These are phyloP conservation scores for Globisporangium emineosum DNA, from an alignment of 352 stramenopile species.

Conservation along the genomic window DNA sequence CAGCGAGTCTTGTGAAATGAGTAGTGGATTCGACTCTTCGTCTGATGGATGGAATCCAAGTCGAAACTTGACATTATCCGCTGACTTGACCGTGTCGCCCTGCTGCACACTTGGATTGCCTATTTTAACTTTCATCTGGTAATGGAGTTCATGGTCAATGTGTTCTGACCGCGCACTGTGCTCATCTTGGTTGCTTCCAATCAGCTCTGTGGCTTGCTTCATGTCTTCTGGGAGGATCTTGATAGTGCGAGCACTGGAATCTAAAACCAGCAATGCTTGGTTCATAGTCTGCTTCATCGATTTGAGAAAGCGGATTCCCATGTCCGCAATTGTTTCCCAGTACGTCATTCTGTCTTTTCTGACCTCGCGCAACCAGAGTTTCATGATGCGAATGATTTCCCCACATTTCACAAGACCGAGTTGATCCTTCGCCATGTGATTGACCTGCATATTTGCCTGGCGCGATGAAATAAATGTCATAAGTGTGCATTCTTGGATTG, in stretches of 20 bases:
- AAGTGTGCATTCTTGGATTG: background rate
- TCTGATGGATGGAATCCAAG: slow-evolving; percentile 29
- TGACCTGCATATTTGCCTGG: slow-evolving; percentile 35
- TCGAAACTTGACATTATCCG: slow-evolving; percentile 38
- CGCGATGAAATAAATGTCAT: background rate
- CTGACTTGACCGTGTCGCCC: background rate
- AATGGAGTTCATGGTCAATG: slow-evolving; percentile 36
- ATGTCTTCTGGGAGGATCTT: slow-evolving; percentile 13
- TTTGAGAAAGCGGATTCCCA: slow-evolving; percentile 19
- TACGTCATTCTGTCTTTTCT: slow-evolving; percentile 26
- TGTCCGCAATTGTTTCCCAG: slow-evolving; percentile 35
- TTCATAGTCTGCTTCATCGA: slow-evolving; percentile 20
- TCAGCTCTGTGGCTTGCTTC: slow-evolving; percentile 8
- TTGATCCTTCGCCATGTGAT: slow-evolving; percentile 33
- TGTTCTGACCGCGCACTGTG: slow-evolving; percentile 4
- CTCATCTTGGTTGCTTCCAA: slow-evolving; percentile 1
- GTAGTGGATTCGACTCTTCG: slow-evolving; percentile 1
- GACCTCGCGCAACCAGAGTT: slow-evolving; percentile 29
- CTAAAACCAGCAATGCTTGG: slow-evolving; percentile 1
- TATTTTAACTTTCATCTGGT: slow-evolving; percentile 28
- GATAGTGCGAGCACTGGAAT: slow-evolving; percentile 10
- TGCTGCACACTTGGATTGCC: slow-evolving; percentile 6
- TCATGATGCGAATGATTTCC: slow-evolving; percentile 50
- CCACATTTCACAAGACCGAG: slow-evolving; percentile 45
- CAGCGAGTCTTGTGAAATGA: slow-evolving; percentile 7